These are phyloP conservation scores for Solanum microdontum DNA, from an alignment of 257 asterid species.

Conservation along the genomic window DNA sequence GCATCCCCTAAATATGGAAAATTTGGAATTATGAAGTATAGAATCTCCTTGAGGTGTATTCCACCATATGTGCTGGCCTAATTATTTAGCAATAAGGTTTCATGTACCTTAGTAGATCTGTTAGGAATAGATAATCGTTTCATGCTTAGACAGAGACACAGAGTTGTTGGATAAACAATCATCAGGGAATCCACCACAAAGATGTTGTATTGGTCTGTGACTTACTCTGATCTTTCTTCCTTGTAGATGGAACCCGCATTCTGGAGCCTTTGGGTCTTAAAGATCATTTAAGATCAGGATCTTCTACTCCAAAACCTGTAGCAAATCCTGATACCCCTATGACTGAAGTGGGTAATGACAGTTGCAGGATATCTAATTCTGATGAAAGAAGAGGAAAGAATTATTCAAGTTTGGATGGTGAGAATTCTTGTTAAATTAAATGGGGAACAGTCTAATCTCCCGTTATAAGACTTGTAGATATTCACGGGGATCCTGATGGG, in stretches of 20 bases:
- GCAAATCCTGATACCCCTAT: slow-evolving; percentile 15
- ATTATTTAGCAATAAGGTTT: not conserved
- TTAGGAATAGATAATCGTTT: not conserved
- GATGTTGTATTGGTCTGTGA: not conserved
- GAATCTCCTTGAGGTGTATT: not conserved
- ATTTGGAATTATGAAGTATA: not conserved
- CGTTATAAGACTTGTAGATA: not conserved
- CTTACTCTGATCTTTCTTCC: slow-evolving; percentile 9
- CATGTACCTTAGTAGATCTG: not conserved
- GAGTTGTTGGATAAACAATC: not conserved
- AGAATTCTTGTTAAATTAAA: slow-evolving; percentile 19
- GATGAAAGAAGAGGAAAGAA: slow-evolving; percentile 16
- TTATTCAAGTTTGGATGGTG: slow-evolving; percentile 23
- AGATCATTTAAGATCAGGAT: slow-evolving; percentile 20
- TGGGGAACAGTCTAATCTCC: not conserved
- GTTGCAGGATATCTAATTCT: slow-evolving; percentile 10
- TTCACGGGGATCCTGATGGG: slow-evolving; percentile 16
- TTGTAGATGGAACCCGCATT: slow-evolving; percentile 29
- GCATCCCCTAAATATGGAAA: not conserved
- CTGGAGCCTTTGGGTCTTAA: slow-evolving; percentile 35
- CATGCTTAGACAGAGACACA: not conserved
- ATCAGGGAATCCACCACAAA: not conserved
- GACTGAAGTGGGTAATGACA: slow-evolving; percentile 14
- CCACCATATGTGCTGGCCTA: not conserved
- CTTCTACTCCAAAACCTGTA: slow-evolving; percentile 10